Base-by-base conservation (phyloP, 495 filamentous ascomycete genomes). In the Talaromyces borbonicus region DNA sequence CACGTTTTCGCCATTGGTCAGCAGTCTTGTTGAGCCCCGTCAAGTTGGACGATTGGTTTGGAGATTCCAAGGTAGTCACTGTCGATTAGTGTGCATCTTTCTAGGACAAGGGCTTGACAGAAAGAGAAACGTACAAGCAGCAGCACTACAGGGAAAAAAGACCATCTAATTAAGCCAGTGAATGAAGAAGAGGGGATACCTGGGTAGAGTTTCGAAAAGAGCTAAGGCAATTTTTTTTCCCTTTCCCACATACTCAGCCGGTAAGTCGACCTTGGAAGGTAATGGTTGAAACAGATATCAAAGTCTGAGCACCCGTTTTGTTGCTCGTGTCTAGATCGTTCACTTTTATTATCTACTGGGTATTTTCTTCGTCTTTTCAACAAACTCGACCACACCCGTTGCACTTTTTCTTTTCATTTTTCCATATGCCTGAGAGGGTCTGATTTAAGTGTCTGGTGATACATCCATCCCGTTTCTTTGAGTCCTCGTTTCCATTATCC, bases 261-360 rank as follows among this genome's bases (percentile, higher is more conserved):
- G n/a, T n/a, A n/a, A n/a, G n/a, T n/a, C n/a, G n/a, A n/a, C n/a
- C n/a, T n/a, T n/a, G n/a, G n/a, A n/a, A n/a, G n/a, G 27, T 36
- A 36, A 24, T 7, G 22, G 19, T 20, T 25, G 43, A 46, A 46
- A 46, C 43, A 46, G 43, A 46, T 46, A 46, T 46, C 43, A 46
- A 25, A 15, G 27, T 22, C 30, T 22, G n/a, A 46, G 12, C 1
- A 16, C 43, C 29, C 30, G n/a, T 19, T 31, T 35, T 26, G n/a
- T 20, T 38, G 19, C 16, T 12, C 18, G 16, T 38, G 19, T 20
- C 22, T 38, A 9, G n/a, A 16, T 38, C 35, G n/a, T 20, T 9
- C 16, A 16, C 14, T 38, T 9, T 12, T 6, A 8, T 12, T 14
- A 9, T 38, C 35, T 23, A 20, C 22, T 20, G 18, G 12, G 35